A percentile compares a stretch with the other conserved stretches of the same genome.
Evolutionary conservation across 306 rosid species (phyloP).

Genomic region (Vigna angularis): DNA sequence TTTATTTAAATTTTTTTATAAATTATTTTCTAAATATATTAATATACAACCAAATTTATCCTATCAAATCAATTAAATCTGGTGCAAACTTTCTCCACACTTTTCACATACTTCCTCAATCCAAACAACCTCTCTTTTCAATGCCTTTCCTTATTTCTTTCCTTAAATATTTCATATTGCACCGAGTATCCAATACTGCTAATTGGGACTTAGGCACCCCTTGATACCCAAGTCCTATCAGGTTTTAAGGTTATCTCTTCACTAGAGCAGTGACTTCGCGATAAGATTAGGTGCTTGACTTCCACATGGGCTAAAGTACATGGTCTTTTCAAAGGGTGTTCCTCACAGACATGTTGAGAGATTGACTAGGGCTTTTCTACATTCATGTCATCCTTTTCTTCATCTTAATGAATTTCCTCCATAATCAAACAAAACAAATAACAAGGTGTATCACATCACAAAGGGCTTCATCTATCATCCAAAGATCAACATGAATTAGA

Average conservation of each 20-base stretch:
- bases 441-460: neutral
- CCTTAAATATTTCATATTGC: too few relatives aligned
- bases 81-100: too few relatives aligned
- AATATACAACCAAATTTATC: too few relatives aligned
- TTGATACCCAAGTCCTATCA: too few relatives aligned
- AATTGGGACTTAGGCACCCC: too few relatives aligned
- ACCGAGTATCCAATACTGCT: too few relatives aligned
- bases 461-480: conserved; percentile 12
- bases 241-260: neutral
- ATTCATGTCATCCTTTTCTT: neutral
- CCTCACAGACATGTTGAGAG: conserved; percentile 14
- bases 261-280: neutral
- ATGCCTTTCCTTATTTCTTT: too few relatives aligned
- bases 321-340: neutral
- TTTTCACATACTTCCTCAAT: too few relatives aligned
- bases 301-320: neutral
- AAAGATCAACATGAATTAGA: neutral
- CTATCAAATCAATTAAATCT: too few relatives aligned
- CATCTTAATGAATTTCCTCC: neutral
- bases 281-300: conserved; percentile 1
- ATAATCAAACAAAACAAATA: neutral
- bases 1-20: too few relatives aligned
- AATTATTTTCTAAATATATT: too few relatives aligned
- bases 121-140: too few relatives aligned
- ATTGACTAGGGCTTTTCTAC: neutral